phyloP scores from a whole-genome alignment of 2,329 filamentous ascomycete genomes.

The Exutisphaerella laricina region DNA sequence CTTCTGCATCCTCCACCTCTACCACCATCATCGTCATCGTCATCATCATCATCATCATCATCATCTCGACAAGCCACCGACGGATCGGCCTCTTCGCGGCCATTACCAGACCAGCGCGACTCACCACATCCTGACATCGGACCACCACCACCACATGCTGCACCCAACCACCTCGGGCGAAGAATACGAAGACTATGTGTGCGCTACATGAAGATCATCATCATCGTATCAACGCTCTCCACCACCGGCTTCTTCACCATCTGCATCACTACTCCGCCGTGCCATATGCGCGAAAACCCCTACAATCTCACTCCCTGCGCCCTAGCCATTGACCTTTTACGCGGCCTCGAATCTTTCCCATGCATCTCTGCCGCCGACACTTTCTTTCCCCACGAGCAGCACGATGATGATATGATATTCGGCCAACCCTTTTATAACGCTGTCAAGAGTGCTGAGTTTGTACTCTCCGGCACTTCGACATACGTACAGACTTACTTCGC shows the following conservation, averaged over 20 bases:
- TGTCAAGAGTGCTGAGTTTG: background rate
- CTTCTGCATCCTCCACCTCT: no score
- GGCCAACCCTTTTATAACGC: background rate
- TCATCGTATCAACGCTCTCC: background rate
- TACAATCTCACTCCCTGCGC: background rate
- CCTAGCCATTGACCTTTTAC: background rate
- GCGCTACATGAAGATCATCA: background rate
- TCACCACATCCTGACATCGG: background rate
- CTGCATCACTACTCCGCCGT: background rate
- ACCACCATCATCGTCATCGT: no score
- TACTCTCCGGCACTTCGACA: no score
- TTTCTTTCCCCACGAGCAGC: background rate
- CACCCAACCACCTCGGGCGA: background rate
- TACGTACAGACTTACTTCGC: background rate
- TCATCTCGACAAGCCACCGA: no score
- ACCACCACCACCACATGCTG: background rate
- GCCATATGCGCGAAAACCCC: background rate
- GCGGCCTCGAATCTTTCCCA: background rate
- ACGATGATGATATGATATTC: background rate
- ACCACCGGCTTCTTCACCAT: background rate
- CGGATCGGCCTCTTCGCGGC: background rate
- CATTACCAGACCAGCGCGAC: background rate
- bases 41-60: no score
- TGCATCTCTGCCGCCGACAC: background rate
- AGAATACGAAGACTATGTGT: no score